Evolutionary conservation across 345 rosid species (phyloP).

Genomic region (Cardamine occulta): DNA sequence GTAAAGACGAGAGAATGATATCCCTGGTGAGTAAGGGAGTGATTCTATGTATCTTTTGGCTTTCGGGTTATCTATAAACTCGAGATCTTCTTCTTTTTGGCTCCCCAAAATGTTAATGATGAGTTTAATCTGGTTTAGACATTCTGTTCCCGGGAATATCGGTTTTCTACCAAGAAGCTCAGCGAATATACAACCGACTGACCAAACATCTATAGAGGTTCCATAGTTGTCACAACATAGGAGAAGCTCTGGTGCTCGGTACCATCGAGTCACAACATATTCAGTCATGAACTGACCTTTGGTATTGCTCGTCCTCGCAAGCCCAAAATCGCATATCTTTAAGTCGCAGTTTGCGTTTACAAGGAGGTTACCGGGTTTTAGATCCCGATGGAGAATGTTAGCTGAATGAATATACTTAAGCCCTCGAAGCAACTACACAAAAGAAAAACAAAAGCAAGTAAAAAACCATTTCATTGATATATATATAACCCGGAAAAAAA

Average conservation of each 20-base stretch:
- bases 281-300: conserved; percentile 89
- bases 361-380: conserved; percentile 91
- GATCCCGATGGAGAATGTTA: conserved; percentile 87
- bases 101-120: conserved; percentile 80
- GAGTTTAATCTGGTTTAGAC: conserved; percentile 86
- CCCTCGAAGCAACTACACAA: conserved; percentile 73
- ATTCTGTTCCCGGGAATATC: conserved; percentile 84
- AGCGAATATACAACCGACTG: conserved; percentile 91
- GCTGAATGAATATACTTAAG: conserved; percentile 90
- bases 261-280: conserved; percentile 91
- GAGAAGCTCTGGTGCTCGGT: conserved; percentile 91
- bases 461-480: not conserved
- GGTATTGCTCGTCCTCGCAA: conserved; percentile 82
- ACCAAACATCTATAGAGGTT: conserved; percentile 88
- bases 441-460: not conserved
- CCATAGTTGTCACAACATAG: conserved; percentile 91
- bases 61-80: conserved; percentile 75
- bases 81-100: conserved; percentile 78
- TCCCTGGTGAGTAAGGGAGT: conserved; percentile 66
- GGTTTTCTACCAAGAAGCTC: conserved; percentile 92
- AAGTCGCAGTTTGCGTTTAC: conserved; percentile 88
- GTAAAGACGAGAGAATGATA: conserved; percentile 64
- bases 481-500: not conserved
- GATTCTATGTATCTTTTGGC: conserved; percentile 76
- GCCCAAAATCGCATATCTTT: conserved; percentile 85